phyloP scores from a whole-genome alignment of 495 filamentous ascomycete species.

The Lindgomyces ingoldianus region DNA sequence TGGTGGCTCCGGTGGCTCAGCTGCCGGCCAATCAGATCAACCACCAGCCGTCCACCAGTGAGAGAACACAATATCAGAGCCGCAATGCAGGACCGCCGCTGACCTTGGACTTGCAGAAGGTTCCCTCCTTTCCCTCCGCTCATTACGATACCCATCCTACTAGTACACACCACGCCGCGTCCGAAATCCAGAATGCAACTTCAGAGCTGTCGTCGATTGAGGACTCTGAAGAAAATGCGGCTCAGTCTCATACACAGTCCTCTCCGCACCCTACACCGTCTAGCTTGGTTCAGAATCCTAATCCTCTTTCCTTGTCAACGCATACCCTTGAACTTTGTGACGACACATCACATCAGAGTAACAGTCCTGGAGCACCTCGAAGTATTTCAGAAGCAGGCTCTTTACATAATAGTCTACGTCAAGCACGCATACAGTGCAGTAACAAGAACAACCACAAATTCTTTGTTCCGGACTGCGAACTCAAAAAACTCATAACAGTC shows the following conservation, averaged over 20 bases:
- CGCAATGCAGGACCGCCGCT: neutral
- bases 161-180: neutral
- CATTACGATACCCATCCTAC: neutral
- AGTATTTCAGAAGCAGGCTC: neutral
- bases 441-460: slow-evolving; percentile 2
- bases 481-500: slow-evolving; percentile 2
- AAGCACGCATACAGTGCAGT: neutral
- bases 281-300: neutral
- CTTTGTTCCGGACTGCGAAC: slow-evolving; percentile 10
- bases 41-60: neutral
- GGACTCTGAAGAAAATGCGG: neutral
- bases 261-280: neutral
- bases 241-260: neutral
- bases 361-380: neutral
- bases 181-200: neutral
- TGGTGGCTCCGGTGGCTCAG: neutral
- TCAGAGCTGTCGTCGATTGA: neutral
- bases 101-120: neutral
- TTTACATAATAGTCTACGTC: neutral
- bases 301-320: neutral
- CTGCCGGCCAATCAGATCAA: neutral
- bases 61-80: neutral
- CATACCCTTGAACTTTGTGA: neutral
- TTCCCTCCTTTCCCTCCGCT: neutral
- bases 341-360: slow-evolving; percentile 1